phyloP scores from a whole-genome alignment of 768 basidiomycete genomes.

The Leucogyrophana mollusca region DNA sequence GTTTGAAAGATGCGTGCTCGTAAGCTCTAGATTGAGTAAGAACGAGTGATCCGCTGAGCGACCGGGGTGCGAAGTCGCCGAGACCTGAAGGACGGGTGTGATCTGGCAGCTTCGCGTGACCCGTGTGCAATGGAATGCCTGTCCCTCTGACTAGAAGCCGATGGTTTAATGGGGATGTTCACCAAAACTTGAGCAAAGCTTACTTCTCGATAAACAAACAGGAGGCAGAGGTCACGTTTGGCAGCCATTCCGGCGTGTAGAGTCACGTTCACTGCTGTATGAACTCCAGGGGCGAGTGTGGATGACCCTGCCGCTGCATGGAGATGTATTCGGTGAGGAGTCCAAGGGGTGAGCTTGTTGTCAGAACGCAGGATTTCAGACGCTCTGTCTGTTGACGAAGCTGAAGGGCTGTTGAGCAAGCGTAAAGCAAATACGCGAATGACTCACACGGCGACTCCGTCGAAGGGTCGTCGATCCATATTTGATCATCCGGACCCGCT shows the following conservation, averaged over 20 bases:
- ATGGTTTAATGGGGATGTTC: background rate
- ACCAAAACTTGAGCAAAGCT: conserved; percentile 2
- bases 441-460: conserved; percentile 22
- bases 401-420: conserved; percentile 8
- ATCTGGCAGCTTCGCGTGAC: conserved; percentile 59
- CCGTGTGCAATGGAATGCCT: conserved; percentile 57
- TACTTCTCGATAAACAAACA: conserved; percentile 72
- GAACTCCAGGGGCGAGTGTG: conserved; percentile 46
- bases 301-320: conserved; percentile 2
- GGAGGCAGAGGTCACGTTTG: conserved; percentile 50
- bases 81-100: conserved; percentile 53
- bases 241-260: conserved; percentile 51
- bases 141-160: conserved; percentile 40
- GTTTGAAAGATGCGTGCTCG: conserved; percentile 44
- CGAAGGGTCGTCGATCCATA: conserved; percentile 45
- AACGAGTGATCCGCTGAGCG: conserved; percentile 48
- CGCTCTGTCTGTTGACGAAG: conserved; percentile 10
- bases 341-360: conserved; percentile 51
- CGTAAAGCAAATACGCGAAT: conserved; percentile 1
- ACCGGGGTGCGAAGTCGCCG: conserved; percentile 50
- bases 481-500: conserved; percentile 54
- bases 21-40: conserved; percentile 52
- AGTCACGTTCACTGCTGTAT: conserved; percentile 48
- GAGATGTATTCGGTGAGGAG: conserved; percentile 48
- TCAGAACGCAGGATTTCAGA: conserved; percentile 42